Evolutionary conservation across 108 stramenopile genomes (phyloP), one percentile per base, ranked within the genome.

Genomic region (Nitzschia sp.): DNA sequence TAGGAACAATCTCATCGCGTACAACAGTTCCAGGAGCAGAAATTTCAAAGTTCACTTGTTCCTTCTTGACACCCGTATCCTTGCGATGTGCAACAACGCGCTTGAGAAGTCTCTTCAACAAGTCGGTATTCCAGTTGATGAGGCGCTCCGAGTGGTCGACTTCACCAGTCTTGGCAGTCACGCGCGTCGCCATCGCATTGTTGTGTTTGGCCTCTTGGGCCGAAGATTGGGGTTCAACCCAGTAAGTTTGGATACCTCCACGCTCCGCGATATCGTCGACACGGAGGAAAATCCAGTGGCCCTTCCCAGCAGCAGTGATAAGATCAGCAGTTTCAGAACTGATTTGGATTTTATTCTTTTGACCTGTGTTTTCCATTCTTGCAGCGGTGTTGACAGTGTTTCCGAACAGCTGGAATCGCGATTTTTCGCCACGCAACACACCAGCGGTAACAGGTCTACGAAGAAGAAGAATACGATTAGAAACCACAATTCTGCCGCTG

Each of bases 281-380:
- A 30, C 65, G 65, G 6, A 33, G 65, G 11, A 64, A 48, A 25
- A 84, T 47, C 79, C 74, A 79, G 26, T 54, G 65, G 15, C 65
- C 48, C 29, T 51, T 66, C 15, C 65, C 65, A 1, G 65, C 65
- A n/a, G 31, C 51, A 34, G 48, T 66, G 3, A 66, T 66, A 25
- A 66, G 48, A 1, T 66, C 65, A 11, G 65, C 47, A 1, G 65
- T 66, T 9, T 66, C 65, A 8, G 31, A 35, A 54, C 65, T 66
- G 53, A 34, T 34, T 54, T 66, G 65, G 25, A 66, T 66, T 49
- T 34, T 66, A 32, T 54, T 34, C 1, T 32, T 11, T 54, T 54
- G 33, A 34, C 51, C 48, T 30, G 32, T 66, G 32, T 35, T 51
- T 31, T 54, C 51, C 51, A 66, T 66, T 53, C 53, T 54, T 47